These are phyloP conservation scores for Dothistroma pini DNA, from an alignment of 2,329 filamentous ascomycete species.

Conservation along the genomic window DNA sequence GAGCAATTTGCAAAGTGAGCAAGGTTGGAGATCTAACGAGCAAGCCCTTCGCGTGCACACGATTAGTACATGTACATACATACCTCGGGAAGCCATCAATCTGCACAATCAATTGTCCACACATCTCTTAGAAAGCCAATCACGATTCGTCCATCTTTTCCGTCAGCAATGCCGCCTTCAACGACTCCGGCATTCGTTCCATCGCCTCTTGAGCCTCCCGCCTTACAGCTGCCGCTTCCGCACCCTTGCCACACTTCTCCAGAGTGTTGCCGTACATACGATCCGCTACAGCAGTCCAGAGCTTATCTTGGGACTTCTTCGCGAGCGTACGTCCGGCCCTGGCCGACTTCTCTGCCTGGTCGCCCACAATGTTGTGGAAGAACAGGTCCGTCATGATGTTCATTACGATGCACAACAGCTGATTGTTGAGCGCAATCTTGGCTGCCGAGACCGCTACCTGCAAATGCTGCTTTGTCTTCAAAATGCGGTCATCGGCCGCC, in stretches of 20 bases:
- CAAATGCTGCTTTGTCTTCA: conserved; percentile 74
- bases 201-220: conserved; percentile 22
- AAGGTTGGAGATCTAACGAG: not conserved
- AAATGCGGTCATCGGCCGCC: conserved; percentile 60
- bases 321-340: conserved; percentile 52
- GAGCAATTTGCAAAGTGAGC: no score
- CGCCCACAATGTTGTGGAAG: conserved; percentile 75
- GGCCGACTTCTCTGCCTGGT: conserved; percentile 51
- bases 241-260: conserved; percentile 60
- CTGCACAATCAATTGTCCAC: not conserved
- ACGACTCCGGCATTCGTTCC: conserved; percentile 19
- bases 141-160: conserved; percentile 1
- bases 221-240: conserved; percentile 28
- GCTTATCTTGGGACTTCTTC: conserved; percentile 44
- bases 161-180: conserved; percentile 15
- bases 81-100: conserved; percentile 2
- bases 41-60: not conserved
- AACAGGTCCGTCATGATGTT: conserved; percentile 81
- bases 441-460: conserved; percentile 68
- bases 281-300: conserved; percentile 63
- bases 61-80: conserved; percentile 1
- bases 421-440: conserved; percentile 66
- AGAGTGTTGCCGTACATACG: conserved; percentile 73
- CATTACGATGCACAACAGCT: conserved; percentile 77
- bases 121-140: not conserved